Percentiles rank a stretch among this genome's conserved stretches.
phyloP scores from a whole-genome alignment of 1,139 yeast species.

The Debaryomyces udenii region DNA sequence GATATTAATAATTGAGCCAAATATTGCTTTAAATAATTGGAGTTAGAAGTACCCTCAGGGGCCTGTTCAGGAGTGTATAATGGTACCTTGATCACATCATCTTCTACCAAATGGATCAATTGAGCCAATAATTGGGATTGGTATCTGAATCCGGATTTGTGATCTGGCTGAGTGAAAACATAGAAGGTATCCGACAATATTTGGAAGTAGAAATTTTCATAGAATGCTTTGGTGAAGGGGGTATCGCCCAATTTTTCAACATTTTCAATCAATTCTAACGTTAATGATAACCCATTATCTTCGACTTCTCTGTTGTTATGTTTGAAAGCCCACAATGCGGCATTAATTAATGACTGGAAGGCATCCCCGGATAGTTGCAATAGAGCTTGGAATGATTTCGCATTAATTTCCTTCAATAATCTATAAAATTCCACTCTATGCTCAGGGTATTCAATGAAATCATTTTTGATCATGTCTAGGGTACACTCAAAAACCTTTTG shows the following conservation, averaged over 20 bases:
- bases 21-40: conserved; percentile 77
- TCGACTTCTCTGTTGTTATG: conserved; percentile 97
- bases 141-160: conserved; percentile 90
- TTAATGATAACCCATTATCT: conserved; percentile 77
- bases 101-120: conserved; percentile 82
- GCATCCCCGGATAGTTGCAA: conserved; percentile 90
- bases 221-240: conserved; percentile 82
- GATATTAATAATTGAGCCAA: conserved; percentile 77
- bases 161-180: conserved; percentile 96
- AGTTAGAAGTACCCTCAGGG: conserved; percentile 81
- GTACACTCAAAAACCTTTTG: conserved; percentile 95
- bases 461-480: conserved; percentile 91
- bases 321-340: conserved; percentile 97
- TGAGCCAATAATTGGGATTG: conserved; percentile 86
- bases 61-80: conserved; percentile 75
- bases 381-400: conserved; percentile 83
- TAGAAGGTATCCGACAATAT: conserved; percentile 89
- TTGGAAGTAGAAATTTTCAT: conserved; percentile 84
- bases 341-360: conserved; percentile 87
- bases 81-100: conserved; percentile 72
- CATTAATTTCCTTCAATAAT: conserved; percentile 81
- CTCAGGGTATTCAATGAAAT: conserved; percentile 95
- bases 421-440: conserved; percentile 96
- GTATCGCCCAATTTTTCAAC: conserved; percentile 78
- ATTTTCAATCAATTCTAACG: conserved; percentile 74